Evolutionary conservation across 768 basidiomycete genomes (phyloP).

Genomic region (Naganishia randhawae): DNA sequence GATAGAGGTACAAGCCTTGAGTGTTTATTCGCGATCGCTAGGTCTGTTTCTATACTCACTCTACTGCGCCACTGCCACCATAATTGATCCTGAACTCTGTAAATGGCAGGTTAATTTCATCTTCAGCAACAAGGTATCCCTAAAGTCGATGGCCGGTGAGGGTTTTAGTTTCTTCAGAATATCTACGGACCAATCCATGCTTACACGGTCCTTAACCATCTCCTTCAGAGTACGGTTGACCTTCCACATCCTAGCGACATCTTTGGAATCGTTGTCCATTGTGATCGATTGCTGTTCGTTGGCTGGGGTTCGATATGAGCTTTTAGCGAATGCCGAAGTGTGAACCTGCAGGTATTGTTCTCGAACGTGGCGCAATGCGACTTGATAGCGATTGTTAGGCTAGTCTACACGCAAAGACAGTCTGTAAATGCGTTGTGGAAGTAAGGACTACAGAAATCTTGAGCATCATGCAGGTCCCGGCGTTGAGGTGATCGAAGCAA

Average conservation of each 20-base stretch:
- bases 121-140: constrained; percentile 91
- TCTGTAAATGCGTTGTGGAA: neutral
- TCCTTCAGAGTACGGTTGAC: constrained; percentile 95
- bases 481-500: neutral
- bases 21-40: neutral
- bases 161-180: constrained; percentile 29
- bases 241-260: constrained; percentile 76
- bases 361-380: neutral
- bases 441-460: neutral
- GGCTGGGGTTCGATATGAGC: neutral
- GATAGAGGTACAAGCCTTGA: neutral
- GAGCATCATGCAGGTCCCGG: neutral
- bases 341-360: neutral
- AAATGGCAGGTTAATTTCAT: constrained; percentile 86
- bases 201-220: constrained; percentile 88
- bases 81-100: constrained; percentile 70
- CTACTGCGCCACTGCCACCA: constrained; percentile 69
- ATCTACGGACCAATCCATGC: constrained; percentile 39
- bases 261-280: constrained; percentile 51
- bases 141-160: constrained; percentile 44
- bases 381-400: neutral
- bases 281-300: constrained; percentile 50
- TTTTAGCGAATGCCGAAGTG: neutral
- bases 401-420: neutral
- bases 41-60: constrained; percentile 60